phyloP scores from a whole-genome alignment of 441 rosid genomes.

The Arabidopsis hybrid region DNA sequence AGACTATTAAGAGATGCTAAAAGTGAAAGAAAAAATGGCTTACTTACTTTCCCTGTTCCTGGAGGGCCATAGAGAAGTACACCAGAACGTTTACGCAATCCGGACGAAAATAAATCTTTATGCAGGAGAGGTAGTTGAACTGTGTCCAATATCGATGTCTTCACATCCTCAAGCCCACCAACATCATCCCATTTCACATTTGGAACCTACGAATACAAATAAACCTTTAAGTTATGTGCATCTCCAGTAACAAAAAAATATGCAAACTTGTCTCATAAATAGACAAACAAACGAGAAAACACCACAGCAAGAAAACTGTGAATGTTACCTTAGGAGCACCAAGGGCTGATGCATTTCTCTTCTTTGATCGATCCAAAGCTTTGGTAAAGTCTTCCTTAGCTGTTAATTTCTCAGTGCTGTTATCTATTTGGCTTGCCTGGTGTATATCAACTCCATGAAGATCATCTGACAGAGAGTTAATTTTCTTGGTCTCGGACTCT shows the following conservation, averaged over 20 bases:
- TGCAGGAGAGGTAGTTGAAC: slow-evolving; percentile 98
- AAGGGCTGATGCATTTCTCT: slow-evolving; percentile 89
- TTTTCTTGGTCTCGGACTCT: slow-evolving; percentile 48
- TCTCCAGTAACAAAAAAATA: neutral
- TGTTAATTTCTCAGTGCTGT: slow-evolving; percentile 44
- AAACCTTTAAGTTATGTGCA: slow-evolving; percentile 8
- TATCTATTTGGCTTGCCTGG: slow-evolving; percentile 44
- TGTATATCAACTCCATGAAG: slow-evolving; percentile 47
- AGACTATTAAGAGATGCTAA: neutral
- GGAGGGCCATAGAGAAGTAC: slow-evolving; percentile 99
- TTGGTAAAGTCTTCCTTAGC: slow-evolving; percentile 65
- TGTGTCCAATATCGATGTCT: slow-evolving; percentile 91
- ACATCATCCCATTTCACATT: slow-evolving; percentile 99
- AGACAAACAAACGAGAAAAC: neutral
- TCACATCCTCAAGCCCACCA: slow-evolving; percentile 98
- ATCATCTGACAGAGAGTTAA: slow-evolving; percentile 45
- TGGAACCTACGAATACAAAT: slow-evolving; percentile 69
- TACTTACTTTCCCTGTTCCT: slow-evolving; percentile 97
- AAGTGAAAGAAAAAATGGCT: slow-evolving; percentile 21
- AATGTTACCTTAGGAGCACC: slow-evolving; percentile 90
- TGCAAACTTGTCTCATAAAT: slow-evolving; percentile 20
- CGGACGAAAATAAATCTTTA: slow-evolving; percentile 94
- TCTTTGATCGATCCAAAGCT: slow-evolving; percentile 90
- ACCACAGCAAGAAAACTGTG: neutral
- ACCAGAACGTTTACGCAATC: slow-evolving; percentile 97